A percentile compares a stretch with the other conserved stretches of the same genome.
phyloP scores from a whole-genome alignment of 2,329 filamentous ascomycete species.

The Phialophora verrucosa region DNA sequence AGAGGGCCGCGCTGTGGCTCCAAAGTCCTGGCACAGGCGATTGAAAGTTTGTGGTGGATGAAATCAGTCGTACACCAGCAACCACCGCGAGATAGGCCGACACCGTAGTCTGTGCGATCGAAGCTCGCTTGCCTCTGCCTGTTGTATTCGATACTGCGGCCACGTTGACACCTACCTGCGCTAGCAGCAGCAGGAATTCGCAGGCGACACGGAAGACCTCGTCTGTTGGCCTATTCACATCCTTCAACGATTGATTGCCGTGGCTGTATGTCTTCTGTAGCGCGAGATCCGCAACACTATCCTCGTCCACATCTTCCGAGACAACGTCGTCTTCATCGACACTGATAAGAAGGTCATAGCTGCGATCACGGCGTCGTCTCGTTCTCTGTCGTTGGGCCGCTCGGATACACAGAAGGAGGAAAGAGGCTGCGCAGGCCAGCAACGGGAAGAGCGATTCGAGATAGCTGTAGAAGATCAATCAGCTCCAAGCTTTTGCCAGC shows the following conservation, averaged over 20 bases:
- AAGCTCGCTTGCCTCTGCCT: constrained; percentile 10
- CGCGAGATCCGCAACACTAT: constrained; percentile 55
- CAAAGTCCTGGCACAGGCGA: constrained; percentile 77
- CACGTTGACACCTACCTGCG: constrained; percentile 68
- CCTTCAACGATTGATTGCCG: constrained; percentile 60
- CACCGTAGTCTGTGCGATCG: constrained; percentile 65
- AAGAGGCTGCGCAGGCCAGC: constrained; percentile 70
- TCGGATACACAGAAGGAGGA: constrained; percentile 51
- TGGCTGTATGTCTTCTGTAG: constrained; percentile 61
- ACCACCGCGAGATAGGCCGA: constrained; percentile 84
- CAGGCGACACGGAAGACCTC: constrained; percentile 72
- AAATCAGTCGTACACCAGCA: constrained; percentile 71
- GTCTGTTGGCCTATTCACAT: constrained; percentile 75
- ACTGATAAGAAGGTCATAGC: constrained; percentile 46
- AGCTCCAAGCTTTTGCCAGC: constrained; percentile 11
- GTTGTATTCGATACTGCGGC: constrained; percentile 56
- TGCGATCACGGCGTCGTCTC: constrained; percentile 13
- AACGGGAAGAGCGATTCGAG: constrained; percentile 81
- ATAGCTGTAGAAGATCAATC: constrained; percentile 61
- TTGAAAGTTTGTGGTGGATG: constrained; percentile 64
- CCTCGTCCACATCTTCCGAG: constrained; percentile 59
- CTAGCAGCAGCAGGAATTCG: constrained; percentile 76
- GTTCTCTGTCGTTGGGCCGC: constrained; percentile 10
- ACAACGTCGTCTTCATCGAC: constrained; percentile 66
- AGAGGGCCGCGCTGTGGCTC: constrained; percentile 90